Percentiles rank a stretch among this genome's conserved stretches.
These are phyloP conservation scores for Noccaea caerulescens DNA, from an alignment of 345 rosid genomes.

Conservation along the genomic window DNA sequence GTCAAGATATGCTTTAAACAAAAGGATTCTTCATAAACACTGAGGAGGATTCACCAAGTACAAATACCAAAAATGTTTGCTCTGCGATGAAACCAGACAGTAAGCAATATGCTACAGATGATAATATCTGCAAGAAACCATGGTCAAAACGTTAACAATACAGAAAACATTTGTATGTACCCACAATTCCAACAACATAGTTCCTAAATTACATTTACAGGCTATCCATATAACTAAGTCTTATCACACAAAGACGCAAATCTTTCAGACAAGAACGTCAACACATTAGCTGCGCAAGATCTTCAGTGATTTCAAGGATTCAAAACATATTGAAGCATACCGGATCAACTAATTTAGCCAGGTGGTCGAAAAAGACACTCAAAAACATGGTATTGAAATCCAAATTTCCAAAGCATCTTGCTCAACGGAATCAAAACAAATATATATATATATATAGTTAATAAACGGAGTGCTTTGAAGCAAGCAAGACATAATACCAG, in stretches of 20 bases:
- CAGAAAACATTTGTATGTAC: not conserved
- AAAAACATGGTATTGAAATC: constrained; percentile 10
- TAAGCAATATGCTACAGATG: not conserved
- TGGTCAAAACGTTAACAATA: not conserved
- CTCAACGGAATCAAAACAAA: not conserved
- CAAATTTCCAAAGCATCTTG: not conserved
- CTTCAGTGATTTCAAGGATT: not conserved
- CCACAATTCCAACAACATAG: not conserved
- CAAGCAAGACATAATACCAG: constrained; percentile 14
- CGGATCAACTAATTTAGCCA: not conserved
- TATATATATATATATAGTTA: not conserved
- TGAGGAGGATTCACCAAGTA: constrained; percentile 6
- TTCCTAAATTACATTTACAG: not conserved
- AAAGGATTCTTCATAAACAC: not conserved
- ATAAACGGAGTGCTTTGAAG: not conserved
- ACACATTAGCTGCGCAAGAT: not conserved
- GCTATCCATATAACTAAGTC: not conserved
- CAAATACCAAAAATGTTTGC: not conserved
- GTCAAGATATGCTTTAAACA: not conserved
- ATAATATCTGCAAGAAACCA: constrained; percentile 14
- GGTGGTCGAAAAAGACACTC: not conserved
- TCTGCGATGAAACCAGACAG: not conserved
- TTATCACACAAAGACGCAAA: not conserved
- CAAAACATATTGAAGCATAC: not conserved
- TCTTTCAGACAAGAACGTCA: not conserved